Percentiles rank a stretch among this genome's conserved stretches.
Conservation (phyloP, 2,329 filamentous ascomycete species). For the Elsinoe arachidis region DNA sequence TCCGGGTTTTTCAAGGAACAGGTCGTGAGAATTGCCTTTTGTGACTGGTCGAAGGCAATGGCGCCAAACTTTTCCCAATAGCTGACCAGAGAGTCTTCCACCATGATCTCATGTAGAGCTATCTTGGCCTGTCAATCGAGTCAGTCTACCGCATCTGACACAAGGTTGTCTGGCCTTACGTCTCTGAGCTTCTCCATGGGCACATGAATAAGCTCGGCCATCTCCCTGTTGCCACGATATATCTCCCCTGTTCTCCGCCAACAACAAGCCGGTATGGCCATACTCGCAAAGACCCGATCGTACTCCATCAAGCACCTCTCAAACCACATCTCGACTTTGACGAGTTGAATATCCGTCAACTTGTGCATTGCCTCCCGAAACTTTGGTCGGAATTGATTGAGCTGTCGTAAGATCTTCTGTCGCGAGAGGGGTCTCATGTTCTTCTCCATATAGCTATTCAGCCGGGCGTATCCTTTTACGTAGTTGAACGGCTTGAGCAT, state of each 20-base stretch:
- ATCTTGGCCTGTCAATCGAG: slow-evolving; percentile 66
- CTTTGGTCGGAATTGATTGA: slow-evolving; percentile 88
- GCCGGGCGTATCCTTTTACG: slow-evolving; percentile 83
- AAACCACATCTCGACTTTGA: slow-evolving; percentile 98
- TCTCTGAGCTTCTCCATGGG: slow-evolving; percentile 85
- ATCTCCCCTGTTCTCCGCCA: slow-evolving; percentile 97
- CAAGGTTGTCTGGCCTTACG: slow-evolving; percentile 48
- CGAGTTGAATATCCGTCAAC: slow-evolving; percentile 85
- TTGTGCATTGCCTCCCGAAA: slow-evolving; percentile 91
- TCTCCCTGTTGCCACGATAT: slow-evolving; percentile 94
- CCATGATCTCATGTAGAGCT: slow-evolving; percentile 89
- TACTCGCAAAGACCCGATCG: slow-evolving; percentile 94
- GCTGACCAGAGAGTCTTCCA: slow-evolving; percentile 86
- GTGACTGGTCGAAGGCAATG: slow-evolving; percentile 87
- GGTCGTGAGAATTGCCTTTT: slow-evolving; percentile 91
- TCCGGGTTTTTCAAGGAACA: slow-evolving; percentile 82
- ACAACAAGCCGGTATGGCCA: slow-evolving; percentile 96
- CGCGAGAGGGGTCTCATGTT: slow-evolving; percentile 75
- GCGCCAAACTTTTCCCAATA: slow-evolving; percentile 99
- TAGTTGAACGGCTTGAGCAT: slow-evolving; percentile 97
- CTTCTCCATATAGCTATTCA: slow-evolving; percentile 85
- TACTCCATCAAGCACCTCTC: slow-evolving; percentile 95
- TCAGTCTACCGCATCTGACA: background rate
- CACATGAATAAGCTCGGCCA: slow-evolving; percentile 92
- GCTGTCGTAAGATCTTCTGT: slow-evolving; percentile 81